phyloP scores from a whole-genome alignment of 75 land plant genomes.

The Cunninghamia lanceolata region DNA sequence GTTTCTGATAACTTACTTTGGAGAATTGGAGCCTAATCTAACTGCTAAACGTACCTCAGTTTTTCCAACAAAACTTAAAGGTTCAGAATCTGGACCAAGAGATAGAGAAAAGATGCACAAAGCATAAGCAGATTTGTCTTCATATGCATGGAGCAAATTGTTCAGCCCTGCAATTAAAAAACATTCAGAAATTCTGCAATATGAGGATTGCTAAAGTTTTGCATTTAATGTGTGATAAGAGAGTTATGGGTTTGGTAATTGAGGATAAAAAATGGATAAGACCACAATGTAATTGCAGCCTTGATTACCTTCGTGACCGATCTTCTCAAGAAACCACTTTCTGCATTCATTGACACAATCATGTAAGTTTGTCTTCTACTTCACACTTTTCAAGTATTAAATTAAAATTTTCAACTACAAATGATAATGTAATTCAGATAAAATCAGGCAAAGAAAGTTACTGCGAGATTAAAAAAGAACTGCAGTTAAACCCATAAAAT shows the following conservation, averaged over 20 bases:
- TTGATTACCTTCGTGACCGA: conserved; percentile 88
- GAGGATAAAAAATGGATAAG: background rate
- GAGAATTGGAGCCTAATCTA: background rate
- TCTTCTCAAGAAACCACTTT: conserved; percentile 95
- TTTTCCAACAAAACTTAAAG: conserved; percentile 81
- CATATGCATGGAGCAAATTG: conserved; percentile 88
- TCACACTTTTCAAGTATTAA: background rate
- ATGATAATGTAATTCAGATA: background rate
- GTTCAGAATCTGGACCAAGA: conserved; percentile 84
- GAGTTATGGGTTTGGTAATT: background rate
- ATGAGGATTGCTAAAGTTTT: background rate
- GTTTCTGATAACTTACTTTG: background rate
- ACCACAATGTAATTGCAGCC: background rate
- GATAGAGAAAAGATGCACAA: conserved; percentile 89
- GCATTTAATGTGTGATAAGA: background rate
- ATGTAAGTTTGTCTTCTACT: background rate
- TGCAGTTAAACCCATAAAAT: background rate
- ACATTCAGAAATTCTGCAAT: conserved; percentile 2
- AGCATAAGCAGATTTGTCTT: conserved; percentile 98
- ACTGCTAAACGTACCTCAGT: conserved; percentile 55
- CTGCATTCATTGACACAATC: conserved; percentile 33
- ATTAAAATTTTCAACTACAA: background rate
- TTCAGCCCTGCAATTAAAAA: conserved; percentile 64
- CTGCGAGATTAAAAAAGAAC: background rate
- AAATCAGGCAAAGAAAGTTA: background rate